Percentiles rank a stretch among this genome's conserved stretches.
These are phyloP conservation scores for Cornus controversa DNA, from an alignment of 148 eudicot species.

Conservation along the genomic window DNA sequence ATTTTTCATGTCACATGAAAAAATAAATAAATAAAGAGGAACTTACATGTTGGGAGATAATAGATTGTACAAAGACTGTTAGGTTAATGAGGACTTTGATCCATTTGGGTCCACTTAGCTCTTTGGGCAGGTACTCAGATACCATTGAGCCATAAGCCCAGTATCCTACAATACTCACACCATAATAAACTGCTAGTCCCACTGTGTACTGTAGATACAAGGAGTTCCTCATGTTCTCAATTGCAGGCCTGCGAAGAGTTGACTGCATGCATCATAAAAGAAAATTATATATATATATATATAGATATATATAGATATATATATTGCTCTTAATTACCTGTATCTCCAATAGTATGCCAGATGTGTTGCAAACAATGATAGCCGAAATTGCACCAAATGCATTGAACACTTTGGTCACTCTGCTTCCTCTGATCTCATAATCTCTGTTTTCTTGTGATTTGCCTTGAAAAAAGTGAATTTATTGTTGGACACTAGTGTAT, in stretches of 20 bases:
- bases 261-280: conserved; percentile 36
- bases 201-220: conserved; percentile 43
- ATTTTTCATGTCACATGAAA: too few species aligned
- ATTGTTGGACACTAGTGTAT: not conserved
- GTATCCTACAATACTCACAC: conserved; percentile 56
- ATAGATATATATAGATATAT: too few species aligned
- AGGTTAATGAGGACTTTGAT: conserved; percentile 51
- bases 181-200: conserved; percentile 49
- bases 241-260: conserved; percentile 51
- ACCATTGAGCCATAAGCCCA: conserved; percentile 65
- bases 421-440: conserved; percentile 49
- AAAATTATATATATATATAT: too few species aligned
- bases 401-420: conserved; percentile 34
- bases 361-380: conserved; percentile 55
- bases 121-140: conserved; percentile 53
- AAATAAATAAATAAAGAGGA: not conserved
- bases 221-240: conserved; percentile 57
- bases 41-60: conserved; percentile 64
- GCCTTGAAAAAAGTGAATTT: conserved; percentile 27
- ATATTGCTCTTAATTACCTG: conserved; percentile 33
- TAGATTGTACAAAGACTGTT: conserved; percentile 47
- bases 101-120: conserved; percentile 59
- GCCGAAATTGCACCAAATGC: conserved; percentile 57
- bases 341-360: conserved; percentile 62
- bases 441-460: conserved; percentile 35